Percentiles rank a stretch among this genome's conserved stretches.
Conservation (phyloP, 345 rosid species). For the Linum lewisii region DNA sequence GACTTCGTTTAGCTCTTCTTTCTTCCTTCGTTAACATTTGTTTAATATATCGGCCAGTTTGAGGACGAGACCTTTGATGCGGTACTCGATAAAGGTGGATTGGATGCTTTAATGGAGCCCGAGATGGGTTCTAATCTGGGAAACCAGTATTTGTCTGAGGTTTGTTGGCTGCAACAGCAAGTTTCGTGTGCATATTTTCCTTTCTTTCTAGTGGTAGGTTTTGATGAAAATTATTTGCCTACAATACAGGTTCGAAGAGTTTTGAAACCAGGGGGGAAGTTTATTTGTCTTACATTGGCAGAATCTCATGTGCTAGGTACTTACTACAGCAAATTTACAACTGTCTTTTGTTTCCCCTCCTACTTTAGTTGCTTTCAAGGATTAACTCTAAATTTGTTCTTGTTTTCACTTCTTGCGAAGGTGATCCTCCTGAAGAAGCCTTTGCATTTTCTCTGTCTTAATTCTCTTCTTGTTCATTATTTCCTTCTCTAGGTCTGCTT, state of each 20-base stretch:
- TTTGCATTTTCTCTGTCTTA: neutral
- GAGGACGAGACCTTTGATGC: slow-evolving; percentile 44
- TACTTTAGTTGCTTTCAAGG: neutral
- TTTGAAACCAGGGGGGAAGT: slow-evolving; percentile 61
- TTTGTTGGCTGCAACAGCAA: slow-evolving; percentile 12
- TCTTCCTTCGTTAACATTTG: neutral
- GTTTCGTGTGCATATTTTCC: neutral
- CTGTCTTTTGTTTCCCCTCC: neutral
- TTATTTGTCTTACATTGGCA: slow-evolving; percentile 74
- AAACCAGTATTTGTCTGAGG: slow-evolving; percentile 72
- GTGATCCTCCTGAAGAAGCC: neutral
- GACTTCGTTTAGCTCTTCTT: neutral
- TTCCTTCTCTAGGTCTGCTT: slow-evolving; percentile 52
- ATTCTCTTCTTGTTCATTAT: neutral
- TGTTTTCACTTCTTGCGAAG: neutral
- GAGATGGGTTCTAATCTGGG: slow-evolving; percentile 68
- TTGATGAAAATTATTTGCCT: too few species aligned
- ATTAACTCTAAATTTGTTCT: neutral
- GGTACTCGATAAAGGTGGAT: slow-evolving; percentile 88
- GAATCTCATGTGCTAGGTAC: slow-evolving; percentile 92
- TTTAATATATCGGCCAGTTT: slow-evolving; percentile 31
- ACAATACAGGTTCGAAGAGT: slow-evolving; percentile 62
- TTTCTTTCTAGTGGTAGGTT: too few species aligned
- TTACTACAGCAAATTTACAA: neutral
- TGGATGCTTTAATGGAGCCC: slow-evolving; percentile 99